phyloP scores from a whole-genome alignment of 768 basidiomycete genomes.

The Boletus tomentosulus region DNA sequence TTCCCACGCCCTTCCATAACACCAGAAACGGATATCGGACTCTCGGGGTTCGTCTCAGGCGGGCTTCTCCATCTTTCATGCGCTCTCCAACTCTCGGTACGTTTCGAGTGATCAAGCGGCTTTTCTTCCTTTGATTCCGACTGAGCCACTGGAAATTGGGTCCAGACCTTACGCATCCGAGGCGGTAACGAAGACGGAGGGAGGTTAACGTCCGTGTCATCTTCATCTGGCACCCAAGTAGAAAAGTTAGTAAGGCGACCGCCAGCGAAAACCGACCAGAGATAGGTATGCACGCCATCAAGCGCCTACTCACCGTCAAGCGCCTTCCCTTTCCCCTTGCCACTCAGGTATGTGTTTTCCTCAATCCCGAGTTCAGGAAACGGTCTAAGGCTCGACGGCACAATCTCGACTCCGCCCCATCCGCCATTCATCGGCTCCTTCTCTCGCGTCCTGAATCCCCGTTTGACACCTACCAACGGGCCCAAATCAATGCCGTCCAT shows the following conservation, averaged over 20 bases:
- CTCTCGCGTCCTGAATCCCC: slow-evolving; percentile 63
- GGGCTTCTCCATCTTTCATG: slow-evolving; percentile 25
- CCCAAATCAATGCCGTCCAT: slow-evolving; percentile 45
- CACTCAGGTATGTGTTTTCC: slow-evolving; percentile 1
- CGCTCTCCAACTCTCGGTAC: slow-evolving; percentile 7
- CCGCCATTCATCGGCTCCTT: slow-evolving; percentile 54
- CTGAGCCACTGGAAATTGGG: slow-evolving; percentile 11
- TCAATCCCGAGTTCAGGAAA: slow-evolving; percentile 14
- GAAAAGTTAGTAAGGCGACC: not conserved
- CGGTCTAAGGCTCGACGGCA: slow-evolving; percentile 26
- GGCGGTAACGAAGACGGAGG: slow-evolving; percentile 44
- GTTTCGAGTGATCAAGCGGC: not conserved
- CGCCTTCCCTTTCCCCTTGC: slow-evolving; percentile 19
- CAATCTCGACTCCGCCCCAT: slow-evolving; percentile 60
- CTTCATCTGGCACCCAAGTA: slow-evolving; percentile 1
- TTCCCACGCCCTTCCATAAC: slow-evolving; percentile 1
- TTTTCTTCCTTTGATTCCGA: slow-evolving; percentile 5
- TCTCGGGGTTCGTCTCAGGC: slow-evolving; percentile 14
- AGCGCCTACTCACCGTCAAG: slow-evolving; percentile 21
- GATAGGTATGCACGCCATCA: not conserved
- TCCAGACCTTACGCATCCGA: slow-evolving; percentile 55
- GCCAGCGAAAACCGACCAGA: not conserved
- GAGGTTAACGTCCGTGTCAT: slow-evolving; percentile 15
- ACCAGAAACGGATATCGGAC: slow-evolving; percentile 14
- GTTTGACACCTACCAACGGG: slow-evolving; percentile 54